Base-by-base conservation (phyloP, 345 rosid species). In the Syzygium aromaticum region DNA sequence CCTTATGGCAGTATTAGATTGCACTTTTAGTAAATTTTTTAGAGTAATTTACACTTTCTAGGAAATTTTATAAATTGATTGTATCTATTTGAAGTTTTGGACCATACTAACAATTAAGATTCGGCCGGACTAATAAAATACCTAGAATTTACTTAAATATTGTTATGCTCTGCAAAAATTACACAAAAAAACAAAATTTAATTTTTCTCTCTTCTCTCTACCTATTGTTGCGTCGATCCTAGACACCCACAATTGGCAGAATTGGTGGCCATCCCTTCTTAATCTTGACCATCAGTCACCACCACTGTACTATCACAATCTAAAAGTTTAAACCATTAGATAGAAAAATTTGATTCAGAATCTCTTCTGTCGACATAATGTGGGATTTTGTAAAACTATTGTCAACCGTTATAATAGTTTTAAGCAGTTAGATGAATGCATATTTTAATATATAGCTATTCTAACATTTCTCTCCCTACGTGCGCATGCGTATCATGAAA, bases 401-500 rank as follows among this genome's bases (percentile, higher is more conserved):
- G 46, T 5, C 7, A 43, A 43, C 7, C 7, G 7, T 43, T 43
- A 43, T 43, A 43, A 43, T 5, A 43, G 7, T 43, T 43, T 43
- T 43, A 43, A 43, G 7, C 21, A 5, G 3, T 67, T 30, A 67
- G 9, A 67, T 67, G 3, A 17, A 67, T 17, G 5, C 1, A 12
- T 17, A 0, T 8, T 67, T 67, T 33, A 67, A 33, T 0, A 8
- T 4, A 4, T 8, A 67, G 33, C 3, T 16, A 30, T 64, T 30
- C 22, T 64, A 15, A 7, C 22, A 64, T 63, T 5, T 63, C 5
- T 63, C 2, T 10, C 3, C 10, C 1, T 0, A 3, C 0, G 3
- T 7, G 16, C 7, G 11, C 3, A 64, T 16, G 3, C 9, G 2
- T 28, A 15, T 28, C 8, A 3, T 16, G 11, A 28, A 63, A 28